A percentile compares a stretch with the other conserved stretches of the same genome.
phyloP scores from a whole-genome alignment of 31 red algal species.

The Odonthalia washingtoniensis region DNA sequence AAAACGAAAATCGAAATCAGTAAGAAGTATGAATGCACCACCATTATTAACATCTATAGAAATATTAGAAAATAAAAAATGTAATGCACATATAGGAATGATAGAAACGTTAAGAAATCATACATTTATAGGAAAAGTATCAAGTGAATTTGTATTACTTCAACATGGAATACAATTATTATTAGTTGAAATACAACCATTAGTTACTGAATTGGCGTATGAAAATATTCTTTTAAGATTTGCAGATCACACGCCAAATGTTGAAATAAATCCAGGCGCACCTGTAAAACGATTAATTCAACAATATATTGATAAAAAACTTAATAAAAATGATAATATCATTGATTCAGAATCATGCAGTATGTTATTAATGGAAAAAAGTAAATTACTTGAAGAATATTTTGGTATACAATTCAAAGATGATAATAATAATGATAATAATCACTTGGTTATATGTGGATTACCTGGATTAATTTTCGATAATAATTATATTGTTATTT shows the following conservation, averaged over 20 bases:
- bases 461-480: slow-evolving; percentile 51
- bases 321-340: background rate
- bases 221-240: slow-evolving; percentile 71
- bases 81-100: slow-evolving; percentile 56
- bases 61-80: slow-evolving; percentile 40
- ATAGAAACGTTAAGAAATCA: slow-evolving; percentile 70
- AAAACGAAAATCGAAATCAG: too few species aligned
- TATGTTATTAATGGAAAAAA: slow-evolving; percentile 55
- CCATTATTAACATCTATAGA: slow-evolving; percentile 64
- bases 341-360: slow-evolving; percentile 52
- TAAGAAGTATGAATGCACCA: too few species aligned
- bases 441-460: background rate
- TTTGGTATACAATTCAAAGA: slow-evolving; percentile 51
- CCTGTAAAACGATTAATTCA: slow-evolving; percentile 56
- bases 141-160: slow-evolving; percentile 49
- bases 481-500: too few species aligned
- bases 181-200: slow-evolving; percentile 47
- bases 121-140: slow-evolving; percentile 81
- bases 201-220: slow-evolving; percentile 70
- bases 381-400: slow-evolving; percentile 67
- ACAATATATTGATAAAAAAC: slow-evolving; percentile 24
- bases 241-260: slow-evolving; percentile 37
- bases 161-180: slow-evolving; percentile 80
- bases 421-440: background rate
- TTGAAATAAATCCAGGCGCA: slow-evolving; percentile 49